Conservation (phyloP, 331 rosid genomes). For the Malus hybrid region DNA sequence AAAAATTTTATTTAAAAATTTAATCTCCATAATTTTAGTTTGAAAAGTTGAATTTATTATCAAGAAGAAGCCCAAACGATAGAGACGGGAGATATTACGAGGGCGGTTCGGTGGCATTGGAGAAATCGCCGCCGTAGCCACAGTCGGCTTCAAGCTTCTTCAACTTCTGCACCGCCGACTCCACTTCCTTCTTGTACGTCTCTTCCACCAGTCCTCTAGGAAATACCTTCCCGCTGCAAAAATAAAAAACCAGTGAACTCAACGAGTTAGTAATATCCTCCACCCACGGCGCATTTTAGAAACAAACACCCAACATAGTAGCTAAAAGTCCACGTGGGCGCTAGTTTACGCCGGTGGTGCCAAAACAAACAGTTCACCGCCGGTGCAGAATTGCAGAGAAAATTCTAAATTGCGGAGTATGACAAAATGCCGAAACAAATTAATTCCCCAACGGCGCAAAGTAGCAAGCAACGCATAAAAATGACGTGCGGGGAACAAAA, state of each 20-base stretch:
- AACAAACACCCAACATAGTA: too few species aligned
- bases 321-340: too few species aligned
- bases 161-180: conserved; percentile 67
- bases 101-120: conserved; percentile 32
- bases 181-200: conserved; percentile 84
- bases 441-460: neutral
- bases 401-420: neutral
- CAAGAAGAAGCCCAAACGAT: conserved; percentile 16
- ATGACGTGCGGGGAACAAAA: too few species aligned
- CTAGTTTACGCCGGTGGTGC: too few species aligned
- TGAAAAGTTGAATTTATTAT: neutral
- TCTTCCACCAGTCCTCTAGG: conserved; percentile 86
- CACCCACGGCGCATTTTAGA: neutral
- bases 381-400: neutral
- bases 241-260: neutral
- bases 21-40: neutral
- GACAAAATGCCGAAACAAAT: neutral
- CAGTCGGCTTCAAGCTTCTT: conserved; percentile 41
- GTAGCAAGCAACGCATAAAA: neutral
- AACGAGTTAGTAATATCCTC: neutral
- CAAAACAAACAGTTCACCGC: too few species aligned
- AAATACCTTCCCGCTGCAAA: conserved; percentile 62
- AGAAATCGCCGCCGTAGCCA: conserved; percentile 19
- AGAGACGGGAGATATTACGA: conserved; percentile 24
- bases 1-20: too few species aligned